Evolutionary conservation across 345 rosid species (phyloP).

Genomic region (Linum trigynum): DNA sequence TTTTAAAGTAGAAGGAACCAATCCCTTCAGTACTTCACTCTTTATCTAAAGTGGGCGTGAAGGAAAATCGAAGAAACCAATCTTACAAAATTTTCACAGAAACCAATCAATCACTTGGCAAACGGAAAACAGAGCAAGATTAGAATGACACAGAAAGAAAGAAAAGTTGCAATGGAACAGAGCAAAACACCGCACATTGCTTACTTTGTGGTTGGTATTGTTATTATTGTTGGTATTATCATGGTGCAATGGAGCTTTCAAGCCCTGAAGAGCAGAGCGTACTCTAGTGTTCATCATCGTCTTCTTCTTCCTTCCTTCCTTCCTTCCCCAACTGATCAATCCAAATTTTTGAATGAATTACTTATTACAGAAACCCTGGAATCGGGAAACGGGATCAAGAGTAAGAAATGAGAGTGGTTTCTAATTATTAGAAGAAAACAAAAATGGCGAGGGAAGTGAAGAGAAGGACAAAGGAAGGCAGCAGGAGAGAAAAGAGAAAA

Average conservation of each 20-base stretch:
- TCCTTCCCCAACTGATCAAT: conserved; percentile 15
- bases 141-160: conserved; percentile 7
- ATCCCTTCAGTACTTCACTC: conserved; percentile 9
- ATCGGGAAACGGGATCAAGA: not conserved
- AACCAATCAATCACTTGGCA: not conserved
- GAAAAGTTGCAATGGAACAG: not conserved
- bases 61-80: conserved; percentile 7
- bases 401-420: not conserved
- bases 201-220: too few species aligned
- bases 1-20: conserved; percentile 11
- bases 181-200: not conserved
- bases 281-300: conserved; percentile 48
- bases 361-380: conserved; percentile 19
- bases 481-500: not conserved
- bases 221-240: conserved; percentile 16
- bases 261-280: conserved; percentile 55
- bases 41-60: not conserved
- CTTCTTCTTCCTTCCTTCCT: conserved; percentile 23
- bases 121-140: conserved; percentile 7
- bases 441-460: not conserved
- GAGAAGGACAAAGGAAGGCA: not conserved
- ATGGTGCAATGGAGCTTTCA: conserved; percentile 54
- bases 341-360: conserved; percentile 12
- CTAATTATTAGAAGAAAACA: not conserved
- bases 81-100: conserved; percentile 4